Evolutionary conservation across 2,329 filamentous ascomycete genomes (phyloP), one percentile per base, ranked within the genome.

Genomic region (Ophiostoma populinum): DNA sequence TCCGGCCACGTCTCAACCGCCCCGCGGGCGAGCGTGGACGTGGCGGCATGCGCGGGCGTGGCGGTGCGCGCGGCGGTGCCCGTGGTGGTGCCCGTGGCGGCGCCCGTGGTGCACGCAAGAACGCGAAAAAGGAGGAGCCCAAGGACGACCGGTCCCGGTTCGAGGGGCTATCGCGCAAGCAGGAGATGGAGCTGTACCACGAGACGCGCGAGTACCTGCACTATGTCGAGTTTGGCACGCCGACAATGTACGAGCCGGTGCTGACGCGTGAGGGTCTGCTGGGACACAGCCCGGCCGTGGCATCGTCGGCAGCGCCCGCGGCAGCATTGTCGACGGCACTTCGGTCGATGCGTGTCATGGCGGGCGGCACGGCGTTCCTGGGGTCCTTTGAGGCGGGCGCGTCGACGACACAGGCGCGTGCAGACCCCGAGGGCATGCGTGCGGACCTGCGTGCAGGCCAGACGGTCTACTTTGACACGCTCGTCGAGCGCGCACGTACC

Each of bases 281-380:
- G 18, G 55, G 54, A 28, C 55, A 53, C 49, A 55, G 52, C 7
- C 55, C 58, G 9, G 53, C 54, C 6, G 37, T 59, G n/a, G 50
- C 56, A 3, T 51, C 34, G 37, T 46, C 27, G 40, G 46, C 26
- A 46, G 13, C 49, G 33, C 35, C 47, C 16, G 42, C 52, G 33
- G 53, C 50, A 31, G 45, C 47, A 36, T 46, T 51, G 29, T 52
- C 54, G 43, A 46, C 51, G 13, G 56, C 49, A 7, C 29, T 59
- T 32, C 52, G 53, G 12, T 48, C 51, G 41, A 55, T 59, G 48
- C 52, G 57, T 12, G 42, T 60, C 27, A 46, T 62, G 30, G 55
- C 52, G 9, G 53, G 56, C 37, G 41, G 58, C 53, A 5, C 38
- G 44, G 29, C 50, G 0, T 59, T 51, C 47, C 45, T 52, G 36